Evolutionary conservation across 352 stramenopile genomes (phyloP).

Genomic region (Elongisporangium anandrum): DNA sequence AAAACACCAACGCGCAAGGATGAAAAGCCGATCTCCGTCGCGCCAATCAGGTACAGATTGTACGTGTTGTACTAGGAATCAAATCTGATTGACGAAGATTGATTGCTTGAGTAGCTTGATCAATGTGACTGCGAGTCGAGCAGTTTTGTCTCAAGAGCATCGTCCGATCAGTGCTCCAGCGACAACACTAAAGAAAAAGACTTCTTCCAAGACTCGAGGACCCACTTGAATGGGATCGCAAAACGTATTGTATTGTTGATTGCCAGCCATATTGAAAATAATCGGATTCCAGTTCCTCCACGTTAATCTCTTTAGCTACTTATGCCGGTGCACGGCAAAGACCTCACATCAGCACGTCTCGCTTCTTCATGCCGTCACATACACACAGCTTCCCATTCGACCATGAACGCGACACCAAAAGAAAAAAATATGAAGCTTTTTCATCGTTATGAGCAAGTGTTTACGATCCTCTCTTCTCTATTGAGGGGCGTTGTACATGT

Average conservation of each 20-base stretch:
- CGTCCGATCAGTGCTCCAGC: constrained; percentile 54
- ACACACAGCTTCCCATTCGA: too few species aligned
- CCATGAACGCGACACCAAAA: neutral
- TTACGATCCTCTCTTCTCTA: constrained; percentile 14
- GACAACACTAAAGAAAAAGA: constrained; percentile 40
- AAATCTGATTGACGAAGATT: neutral
- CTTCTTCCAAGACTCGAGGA: neutral
- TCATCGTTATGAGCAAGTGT: neutral
- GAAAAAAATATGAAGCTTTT: neutral
- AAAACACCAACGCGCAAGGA: constrained; percentile 5
- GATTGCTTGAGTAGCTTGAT: constrained; percentile 15
- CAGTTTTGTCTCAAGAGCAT: constrained; percentile 25
- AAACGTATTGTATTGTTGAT: too few species aligned
- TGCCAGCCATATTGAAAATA: too few species aligned
- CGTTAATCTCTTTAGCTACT: too few species aligned
- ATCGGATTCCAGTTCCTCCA: too few species aligned
- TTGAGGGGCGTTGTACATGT: constrained; percentile 87
- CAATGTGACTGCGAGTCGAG: constrained; percentile 32
- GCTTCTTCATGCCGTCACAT: too few species aligned
- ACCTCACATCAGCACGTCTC: too few species aligned
- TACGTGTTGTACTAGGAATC: too few species aligned
- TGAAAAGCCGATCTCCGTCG: neutral
- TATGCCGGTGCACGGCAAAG: too few species aligned
- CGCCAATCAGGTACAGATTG: constrained; percentile 10
- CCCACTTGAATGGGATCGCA: too few species aligned